Percentiles rank a stretch among this genome's conserved stretches.
phyloP scores from a whole-genome alignment of 257 asterid genomes.

The Ilex aquifolium region DNA sequence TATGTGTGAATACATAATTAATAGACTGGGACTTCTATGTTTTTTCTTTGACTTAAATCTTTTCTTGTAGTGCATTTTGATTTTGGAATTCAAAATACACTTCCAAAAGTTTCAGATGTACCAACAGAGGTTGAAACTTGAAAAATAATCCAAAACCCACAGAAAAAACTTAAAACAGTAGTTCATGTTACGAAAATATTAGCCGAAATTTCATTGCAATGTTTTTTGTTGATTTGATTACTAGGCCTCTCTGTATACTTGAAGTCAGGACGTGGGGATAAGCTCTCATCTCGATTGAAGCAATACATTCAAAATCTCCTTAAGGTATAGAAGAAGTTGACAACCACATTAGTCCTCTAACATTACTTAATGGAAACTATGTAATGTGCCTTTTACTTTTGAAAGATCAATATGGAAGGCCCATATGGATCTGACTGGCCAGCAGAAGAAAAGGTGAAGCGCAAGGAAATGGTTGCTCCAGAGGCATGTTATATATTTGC shows the following conservation, averaged over 20 bases:
- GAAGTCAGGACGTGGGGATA: conserved; percentile 63
- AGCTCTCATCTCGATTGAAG: conserved; percentile 52
- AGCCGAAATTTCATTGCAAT: background rate
- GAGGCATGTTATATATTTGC: conserved; percentile 79
- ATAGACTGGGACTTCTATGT: background rate
- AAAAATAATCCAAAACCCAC: too few relatives aligned
- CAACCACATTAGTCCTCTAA: background rate
- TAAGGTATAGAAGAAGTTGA: conserved; percentile 39
- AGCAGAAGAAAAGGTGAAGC: conserved; percentile 74
- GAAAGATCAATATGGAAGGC: conserved; percentile 76
- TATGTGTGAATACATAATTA: background rate
- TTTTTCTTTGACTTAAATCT: background rate
- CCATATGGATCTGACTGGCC: conserved; percentile 88
- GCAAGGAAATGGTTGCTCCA: conserved; percentile 70
- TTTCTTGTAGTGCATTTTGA: background rate
- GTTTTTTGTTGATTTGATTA: conserved; percentile 8
- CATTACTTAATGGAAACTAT: background rate
- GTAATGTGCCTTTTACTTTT: background rate
- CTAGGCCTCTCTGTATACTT: conserved; percentile 51
- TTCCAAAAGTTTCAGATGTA: too few relatives aligned
- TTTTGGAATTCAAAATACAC: background rate
- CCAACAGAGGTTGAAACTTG: too few relatives aligned
- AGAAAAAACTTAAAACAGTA: background rate
- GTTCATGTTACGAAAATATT: background rate
- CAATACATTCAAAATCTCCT: conserved; percentile 61